Evolutionary conservation across 345 rosid genomes (phyloP), one percentile per base, ranked within the genome.

Genomic region (Clausena lansium): DNA sequence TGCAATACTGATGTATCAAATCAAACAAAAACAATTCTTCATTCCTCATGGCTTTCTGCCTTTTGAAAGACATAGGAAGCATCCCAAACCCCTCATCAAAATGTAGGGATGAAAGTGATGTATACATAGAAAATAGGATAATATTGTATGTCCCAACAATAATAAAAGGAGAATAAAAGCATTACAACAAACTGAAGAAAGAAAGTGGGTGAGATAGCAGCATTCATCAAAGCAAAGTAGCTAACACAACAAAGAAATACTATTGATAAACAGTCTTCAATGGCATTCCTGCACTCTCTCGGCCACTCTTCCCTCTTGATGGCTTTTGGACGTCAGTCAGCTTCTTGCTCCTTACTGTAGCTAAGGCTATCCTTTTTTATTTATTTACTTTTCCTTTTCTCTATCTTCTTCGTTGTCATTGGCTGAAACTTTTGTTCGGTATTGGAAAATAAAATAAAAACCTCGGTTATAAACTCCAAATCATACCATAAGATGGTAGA

Each of bases 51-150:
- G 83, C 90, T 84, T 85, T 82, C 91, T 80, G 80, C 84, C 90
- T 87, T 83, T 83, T 82, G 86, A 86, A 89, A 86, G 88, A 81
- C 87, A 86, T 35, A 75, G 78, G 86, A 85, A 88, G 89, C 86
- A 86, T 83, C 91, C 86, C 85, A 83, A 75, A 80, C 77, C 70
- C 79, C 81, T 78, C 80, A 69, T 78, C 83, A 79, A 82, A 86
- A 83, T 78, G 85, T 68, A 71, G 83, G 88, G 80, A 38, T 79
- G 27, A 79, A 78, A 71, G 32, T 73, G 67, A 78, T 76, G 61
- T n/a, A n/a, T n/a, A n/a, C n/a, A n/a, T n/a, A n/a, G n/a, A n/a
- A n/a, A n/a, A n/a, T n/a, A n/a, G n/a, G n/a, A n/a, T n/a, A n/a
- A n/a, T n/a, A n/a, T n/a, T n/a, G 25, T 75, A 61, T 52, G 25